Percentiles rank a stretch among this genome's conserved stretches.
These are phyloP conservation scores for Ostreobium quekettii DNA, from an alignment of 139 green algal genomes.

Conservation along the genomic window DNA sequence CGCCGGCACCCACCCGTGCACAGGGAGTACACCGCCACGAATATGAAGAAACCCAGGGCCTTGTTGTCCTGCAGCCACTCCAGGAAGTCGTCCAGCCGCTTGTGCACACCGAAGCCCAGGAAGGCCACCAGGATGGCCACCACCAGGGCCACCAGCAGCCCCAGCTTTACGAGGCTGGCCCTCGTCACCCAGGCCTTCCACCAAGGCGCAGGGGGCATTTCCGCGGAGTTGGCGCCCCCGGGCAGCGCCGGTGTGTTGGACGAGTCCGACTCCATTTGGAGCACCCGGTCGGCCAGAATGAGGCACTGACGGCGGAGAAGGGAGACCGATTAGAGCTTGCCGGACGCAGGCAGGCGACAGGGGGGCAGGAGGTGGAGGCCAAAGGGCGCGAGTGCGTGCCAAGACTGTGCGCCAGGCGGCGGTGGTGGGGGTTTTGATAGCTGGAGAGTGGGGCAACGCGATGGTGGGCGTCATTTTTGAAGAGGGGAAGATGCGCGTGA, in stretches of 20 bases:
- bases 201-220: background rate
- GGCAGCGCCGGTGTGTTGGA: background rate
- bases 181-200: background rate
- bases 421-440: background rate
- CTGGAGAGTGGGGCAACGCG: background rate
- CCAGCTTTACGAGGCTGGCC: background rate
- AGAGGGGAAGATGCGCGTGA: no score
- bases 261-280: background rate
- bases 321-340: background rate
- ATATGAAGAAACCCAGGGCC: conserved; percentile 16
- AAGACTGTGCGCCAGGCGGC: background rate
- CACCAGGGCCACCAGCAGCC: conserved; percentile 3
- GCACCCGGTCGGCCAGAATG: background rate
- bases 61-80: conserved; percentile 17
- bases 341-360: background rate
- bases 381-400: no score
- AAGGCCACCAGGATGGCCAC: conserved; percentile 2
- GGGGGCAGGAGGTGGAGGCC: no score
- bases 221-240: background rate
- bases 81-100: conserved; percentile 13
- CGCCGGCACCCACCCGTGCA: background rate
- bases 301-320: background rate
- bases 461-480: background rate
- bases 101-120: background rate
- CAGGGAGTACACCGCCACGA: background rate